Evolutionary conservation across 1,284 basidiomycete genomes (phyloP), one percentile per base, ranked within the genome.

Genomic region (Austroboletus rostrupii): DNA sequence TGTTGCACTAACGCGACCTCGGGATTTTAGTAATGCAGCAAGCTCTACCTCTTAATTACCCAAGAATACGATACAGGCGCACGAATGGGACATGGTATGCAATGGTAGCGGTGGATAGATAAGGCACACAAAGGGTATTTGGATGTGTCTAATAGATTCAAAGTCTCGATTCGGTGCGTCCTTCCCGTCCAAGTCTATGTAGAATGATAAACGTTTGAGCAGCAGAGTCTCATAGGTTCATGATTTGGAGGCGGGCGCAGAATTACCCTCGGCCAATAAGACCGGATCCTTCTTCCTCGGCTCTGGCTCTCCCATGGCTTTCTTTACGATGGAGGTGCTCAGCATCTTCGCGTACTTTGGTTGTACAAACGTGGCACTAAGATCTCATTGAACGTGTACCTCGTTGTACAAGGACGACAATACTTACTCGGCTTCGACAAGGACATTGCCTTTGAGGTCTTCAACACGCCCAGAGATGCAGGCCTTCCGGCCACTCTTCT

Each of bases 321-420:
- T 72, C 43, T 66, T 70, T 3, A 83, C 50, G 3, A 69, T 64
- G 7, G 64, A 65, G 31, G 70, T 78, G 58, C 80, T 80, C 35
- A 93, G 72, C 44, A 90, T 76, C 57, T 83, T 81, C 2, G 92
- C 88, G 62, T 90, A 91, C 58, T 81, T 83, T 7, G 92, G 92
- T 62, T 95, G 90, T 17, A 95, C 80, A 60, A 93, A 94, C 46
- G 85, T 74, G 0, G 80, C 87, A 1, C 85, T 88, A 55, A 20
- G 38, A 40, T 33, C 20, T 26, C 1, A 21, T 47, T 17, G 40
- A 39, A 23, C n/a, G 17, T 8, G 26, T 38, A 23, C 7, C 11
- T 26, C 28, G 5, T 13, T 17, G 12, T 10, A 47, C 35, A 16
- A 20, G 21, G 20, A 43, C 12, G 14, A 29, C 28, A 31, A 23